Conservation (phyloP, 305 asterid genomes). For the Fraxinus angustifolia region DNA sequence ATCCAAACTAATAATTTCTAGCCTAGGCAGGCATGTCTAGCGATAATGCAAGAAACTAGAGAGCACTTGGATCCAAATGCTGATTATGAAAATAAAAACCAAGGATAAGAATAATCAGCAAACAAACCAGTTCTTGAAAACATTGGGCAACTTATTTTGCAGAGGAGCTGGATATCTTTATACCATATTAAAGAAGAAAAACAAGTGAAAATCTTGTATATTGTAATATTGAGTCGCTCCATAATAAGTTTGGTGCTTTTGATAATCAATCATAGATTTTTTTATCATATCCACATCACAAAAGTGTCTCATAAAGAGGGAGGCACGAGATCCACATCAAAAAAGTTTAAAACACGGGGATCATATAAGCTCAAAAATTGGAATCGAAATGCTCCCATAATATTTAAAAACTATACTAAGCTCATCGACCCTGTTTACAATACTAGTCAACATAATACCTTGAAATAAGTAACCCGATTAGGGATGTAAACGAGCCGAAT, state of each 20-base stretch:
- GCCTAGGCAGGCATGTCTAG: background rate
- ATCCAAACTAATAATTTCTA: background rate
- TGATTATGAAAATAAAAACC: background rate
- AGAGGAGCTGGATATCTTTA: background rate
- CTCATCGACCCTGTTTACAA: background rate
- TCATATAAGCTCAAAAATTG: background rate
- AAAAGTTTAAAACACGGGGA: background rate
- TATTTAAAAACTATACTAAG: background rate
- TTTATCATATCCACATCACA: too few species aligned
- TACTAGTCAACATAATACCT: background rate
- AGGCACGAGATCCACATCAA: background rate
- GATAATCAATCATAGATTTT: too few species aligned
- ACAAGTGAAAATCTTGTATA: background rate
- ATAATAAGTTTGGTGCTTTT: background rate
- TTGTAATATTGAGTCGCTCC: background rate
- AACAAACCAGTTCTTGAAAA: background rate
- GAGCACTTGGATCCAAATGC: background rate
- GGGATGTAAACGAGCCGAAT: background rate
- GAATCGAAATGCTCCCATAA: background rate
- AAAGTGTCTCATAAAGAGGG: too few species aligned
- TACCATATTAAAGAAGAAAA: background rate
- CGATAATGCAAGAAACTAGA: background rate
- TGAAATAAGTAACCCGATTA: background rate
- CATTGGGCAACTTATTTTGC: background rate
- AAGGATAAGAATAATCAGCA: background rate